A percentile compares a stretch with the other conserved stretches of the same genome.
phyloP scores from a whole-genome alignment of 306 rosid species.

The Albizia julibrissin region DNA sequence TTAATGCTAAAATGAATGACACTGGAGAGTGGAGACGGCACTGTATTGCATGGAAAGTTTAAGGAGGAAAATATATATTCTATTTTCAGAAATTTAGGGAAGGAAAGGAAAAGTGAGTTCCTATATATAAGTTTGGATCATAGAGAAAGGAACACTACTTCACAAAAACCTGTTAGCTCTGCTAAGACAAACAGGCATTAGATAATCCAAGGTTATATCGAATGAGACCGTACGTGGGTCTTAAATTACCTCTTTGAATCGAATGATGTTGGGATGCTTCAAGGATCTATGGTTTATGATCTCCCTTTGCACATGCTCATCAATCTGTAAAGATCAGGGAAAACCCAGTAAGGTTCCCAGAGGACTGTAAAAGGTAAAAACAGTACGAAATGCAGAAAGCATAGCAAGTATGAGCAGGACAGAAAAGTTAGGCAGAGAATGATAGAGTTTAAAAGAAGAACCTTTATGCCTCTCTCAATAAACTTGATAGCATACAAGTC shows the following conservation, averaged over 20 bases:
- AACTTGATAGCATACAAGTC: conserved; percentile 88
- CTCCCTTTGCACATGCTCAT: conserved; percentile 97
- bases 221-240: not conserved
- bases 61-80: not conserved
- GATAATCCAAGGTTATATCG: not conserved
- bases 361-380: conserved; percentile 17
- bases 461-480: conserved; percentile 93
- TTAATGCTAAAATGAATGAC: not conserved
- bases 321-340: conserved; percentile 58
- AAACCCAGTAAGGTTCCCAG: not conserved
- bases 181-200: not conserved
- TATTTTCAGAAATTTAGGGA: not conserved
- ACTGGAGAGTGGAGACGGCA: not conserved
- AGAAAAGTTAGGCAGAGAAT: not conserved
- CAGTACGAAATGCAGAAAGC: not conserved
- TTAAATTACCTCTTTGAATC: conserved; percentile 86
- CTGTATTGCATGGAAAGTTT: not conserved
- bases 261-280: conserved; percentile 93
- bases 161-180: not conserved
- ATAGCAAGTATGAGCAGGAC: not conserved
- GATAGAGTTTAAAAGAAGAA: conserved; percentile 8
- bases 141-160: not conserved
- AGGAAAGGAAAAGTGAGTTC: not conserved
- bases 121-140: not conserved
- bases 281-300: conserved; percentile 90